These are phyloP conservation scores for Stellera chamaejasme DNA, from an alignment of 345 rosid species.

Conservation along the genomic window DNA sequence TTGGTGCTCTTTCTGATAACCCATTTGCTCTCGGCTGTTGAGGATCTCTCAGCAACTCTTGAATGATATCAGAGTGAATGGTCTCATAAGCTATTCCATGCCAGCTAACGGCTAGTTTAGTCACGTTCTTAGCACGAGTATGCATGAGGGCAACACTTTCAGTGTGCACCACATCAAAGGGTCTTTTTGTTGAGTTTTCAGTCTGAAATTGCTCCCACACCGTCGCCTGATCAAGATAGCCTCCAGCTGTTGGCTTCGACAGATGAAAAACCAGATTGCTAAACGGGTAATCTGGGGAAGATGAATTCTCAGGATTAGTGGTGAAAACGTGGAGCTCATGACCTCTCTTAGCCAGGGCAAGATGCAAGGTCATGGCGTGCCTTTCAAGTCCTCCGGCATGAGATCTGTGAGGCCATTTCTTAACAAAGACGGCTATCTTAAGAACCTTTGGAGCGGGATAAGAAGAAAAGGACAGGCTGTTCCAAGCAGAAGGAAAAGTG, in stretches of 20 bases:
- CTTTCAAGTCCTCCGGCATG: constrained; percentile 87
- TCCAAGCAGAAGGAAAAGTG: constrained; percentile 62
- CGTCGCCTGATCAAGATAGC: constrained; percentile 64
- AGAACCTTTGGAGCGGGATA: constrained; percentile 35
- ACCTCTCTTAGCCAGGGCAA: constrained; percentile 71
- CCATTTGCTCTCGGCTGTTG: constrained; percentile 44
- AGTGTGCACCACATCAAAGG: constrained; percentile 79
- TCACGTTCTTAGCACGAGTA: constrained; percentile 57
- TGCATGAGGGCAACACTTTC: constrained; percentile 87
- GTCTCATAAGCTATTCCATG: constrained; percentile 94
- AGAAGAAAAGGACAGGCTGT: constrained; percentile 42
- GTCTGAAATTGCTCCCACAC: constrained; percentile 64
- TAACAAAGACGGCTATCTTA: constrained; percentile 75
- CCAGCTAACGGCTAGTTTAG: constrained; percentile 71
- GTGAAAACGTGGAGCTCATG: constrained; percentile 92
- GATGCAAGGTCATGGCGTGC: constrained; percentile 81
- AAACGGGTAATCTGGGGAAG: constrained; percentile 41
- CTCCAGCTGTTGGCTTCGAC: constrained; percentile 61
- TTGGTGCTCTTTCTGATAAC: constrained; percentile 43
- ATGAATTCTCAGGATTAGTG: constrained; percentile 34
- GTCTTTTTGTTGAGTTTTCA: constrained; percentile 59
- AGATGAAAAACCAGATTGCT: constrained; percentile 60
- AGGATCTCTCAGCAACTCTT: constrained; percentile 56
- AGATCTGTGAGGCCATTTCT: constrained; percentile 84
- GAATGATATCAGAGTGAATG: constrained; percentile 82